Percentiles rank a stretch among this genome's conserved stretches.
Evolutionary conservation across 805 yeast genomes (phyloP).

Genomic region (Schwanniomyces sp.): DNA sequence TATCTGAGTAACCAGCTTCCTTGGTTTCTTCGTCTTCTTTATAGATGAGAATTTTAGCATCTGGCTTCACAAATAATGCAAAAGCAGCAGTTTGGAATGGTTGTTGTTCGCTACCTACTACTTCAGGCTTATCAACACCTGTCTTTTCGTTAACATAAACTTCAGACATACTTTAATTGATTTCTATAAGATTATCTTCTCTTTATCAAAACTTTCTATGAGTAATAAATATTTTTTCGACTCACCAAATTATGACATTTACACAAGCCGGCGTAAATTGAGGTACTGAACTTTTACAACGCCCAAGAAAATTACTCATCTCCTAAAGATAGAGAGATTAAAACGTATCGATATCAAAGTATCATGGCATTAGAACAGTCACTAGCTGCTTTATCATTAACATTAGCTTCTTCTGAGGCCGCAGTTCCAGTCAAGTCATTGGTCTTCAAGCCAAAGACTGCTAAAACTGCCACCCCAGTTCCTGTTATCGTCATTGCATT

Average conservation of each 20-base stretch:
- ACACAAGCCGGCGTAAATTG: neutral
- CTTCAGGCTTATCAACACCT: slow-evolving; percentile 63
- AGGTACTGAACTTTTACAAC: slow-evolving; percentile 1
- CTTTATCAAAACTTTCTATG: neutral
- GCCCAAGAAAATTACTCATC: neutral
- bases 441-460: slow-evolving; percentile 89
- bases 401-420: slow-evolving; percentile 51
- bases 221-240: neutral
- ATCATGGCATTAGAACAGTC: slow-evolving; percentile 70
- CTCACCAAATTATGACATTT: neutral
- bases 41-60: slow-evolving; percentile 58
- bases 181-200: neutral
- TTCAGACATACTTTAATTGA: slow-evolving; percentile 25
- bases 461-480: slow-evolving; percentile 73
- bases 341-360: neutral
- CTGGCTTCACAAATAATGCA: slow-evolving; percentile 59
- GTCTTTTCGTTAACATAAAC: slow-evolving; percentile 72
- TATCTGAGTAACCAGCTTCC: slow-evolving; percentile 64
- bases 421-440: slow-evolving; percentile 66
- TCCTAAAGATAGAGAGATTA: neutral
- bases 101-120: slow-evolving; percentile 60
- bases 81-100: slow-evolving; percentile 86
- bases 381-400: slow-evolving; percentile 64
- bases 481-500: slow-evolving; percentile 82
- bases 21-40: slow-evolving; percentile 56